Base-by-base conservation (phyloP, 257 asterid genomes). In the Solanum boliviense region DNA sequence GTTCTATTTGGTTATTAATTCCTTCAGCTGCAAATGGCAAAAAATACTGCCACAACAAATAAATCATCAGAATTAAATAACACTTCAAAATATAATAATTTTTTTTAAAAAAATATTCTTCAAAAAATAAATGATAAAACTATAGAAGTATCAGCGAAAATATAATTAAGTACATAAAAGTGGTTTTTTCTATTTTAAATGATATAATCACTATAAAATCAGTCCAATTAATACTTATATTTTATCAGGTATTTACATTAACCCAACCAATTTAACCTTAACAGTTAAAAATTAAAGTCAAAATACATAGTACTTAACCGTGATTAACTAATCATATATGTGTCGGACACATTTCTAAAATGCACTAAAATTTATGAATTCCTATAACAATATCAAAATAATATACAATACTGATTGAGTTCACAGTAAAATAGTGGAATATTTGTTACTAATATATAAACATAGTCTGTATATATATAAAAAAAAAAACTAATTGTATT, bases 1-100 rank as follows among this genome's bases (percentile, higher is more conserved):
- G 94, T 89, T 96, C 99, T 16, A 97, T 96, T 4, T 89, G 96
- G 41, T 94, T 85, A 88, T 97, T 97, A 87, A 97, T 96, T 38
- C 99, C 99, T 58, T 92, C 86, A 32, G 95, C 94, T 56, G 99
- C 98, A 91, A 94, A 94, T 29, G 99, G 97, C 91, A 97, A 91
- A 90, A 97, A 97, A 88, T 97, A 97, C 98, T 97, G 95, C 93
- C 44, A 48, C 70, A 82, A 27, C 1, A 20, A 41, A 79, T 79
- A 44, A 44, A 79, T 32, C 15, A 39, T 79, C 9, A 41, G 25
- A 78, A 8, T 79, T 25, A 27, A 78, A 25, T 44, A 25, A 25
- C 65, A 79, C 65, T 25, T 78, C 9, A 25, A 41, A 31, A 32
- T 71, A 16, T 32, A 71, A 68, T 13, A 41, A 1, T 11, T 27